Evolutionary conservation across 305 asterid species (phyloP), one percentile per base, ranked within the genome.

Genomic region (Ilex paraguariensis): DNA sequence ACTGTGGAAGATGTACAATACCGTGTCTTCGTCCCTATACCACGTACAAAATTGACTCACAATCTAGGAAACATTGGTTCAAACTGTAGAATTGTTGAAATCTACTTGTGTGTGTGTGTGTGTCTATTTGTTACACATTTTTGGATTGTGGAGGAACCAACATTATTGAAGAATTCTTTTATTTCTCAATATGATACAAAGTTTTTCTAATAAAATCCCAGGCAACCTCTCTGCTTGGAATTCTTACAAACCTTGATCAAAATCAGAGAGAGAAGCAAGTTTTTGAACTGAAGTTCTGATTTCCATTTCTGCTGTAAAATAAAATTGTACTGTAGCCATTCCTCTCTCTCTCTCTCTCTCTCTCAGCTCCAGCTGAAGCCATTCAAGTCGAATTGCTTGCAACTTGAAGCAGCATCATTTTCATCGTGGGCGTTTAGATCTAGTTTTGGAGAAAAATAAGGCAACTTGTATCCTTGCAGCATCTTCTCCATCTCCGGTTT

Each of bases 341-440:
- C 42, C 42, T 36, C 6, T 36, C 42, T 36, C 42, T 21, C 28
- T 21, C 28, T 21, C 1, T 21, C 42, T 36, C 28, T 50, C 0
- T 61, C 62, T 84, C 75, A 91, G 54, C 76, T 62, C 88, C 97
- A 85, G 67, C 87, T 68, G 69, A 81, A 79, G 48, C 96, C 85
- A 58, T 87, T 85, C 46, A 91, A 83, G 81, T 89, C 95, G 44
- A 90, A 66, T 61, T 78, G 88, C 72, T 81, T 81, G 80, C 94
- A 82, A 31, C 77, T 78, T 16, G 96, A 85, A 69, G 85, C 85
- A 31, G 72, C 81, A 67, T 81, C 81, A 51, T 66, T 72, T 62
- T 82, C 77, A 28, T 73, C 87, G 54, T 80, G 89, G 7, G 73
- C 66, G 79, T 88, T 91, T 15, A 91, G 84, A 67, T 91, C 98